Evolutionary conservation across 1,139 yeast species (phyloP).

Genomic region (Pichia norvegensis): DNA sequence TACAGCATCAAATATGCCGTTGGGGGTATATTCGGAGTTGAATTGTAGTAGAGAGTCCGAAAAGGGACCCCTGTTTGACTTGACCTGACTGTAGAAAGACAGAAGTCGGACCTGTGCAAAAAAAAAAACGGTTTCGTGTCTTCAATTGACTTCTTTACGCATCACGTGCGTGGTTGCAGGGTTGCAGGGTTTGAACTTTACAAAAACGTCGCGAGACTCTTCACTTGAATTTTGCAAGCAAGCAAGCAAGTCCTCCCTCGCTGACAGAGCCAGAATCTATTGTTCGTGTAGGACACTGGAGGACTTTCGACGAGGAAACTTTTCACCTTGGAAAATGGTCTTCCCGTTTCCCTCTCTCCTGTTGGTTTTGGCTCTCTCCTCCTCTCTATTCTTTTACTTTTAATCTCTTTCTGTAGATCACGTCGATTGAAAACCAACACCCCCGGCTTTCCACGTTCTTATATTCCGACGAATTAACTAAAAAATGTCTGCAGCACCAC

Average conservation of each 20-base stretch:
- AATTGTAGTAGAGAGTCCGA: too few relatives aligned
- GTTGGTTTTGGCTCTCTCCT: not conserved
- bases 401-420: not conserved
- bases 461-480: constrained; percentile 53
- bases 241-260: too few relatives aligned
- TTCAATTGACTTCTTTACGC: not conserved
- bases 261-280: too few relatives aligned
- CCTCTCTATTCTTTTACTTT: not conserved
- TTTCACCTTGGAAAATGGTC: not conserved
- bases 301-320: not conserved
- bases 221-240: not conserved
- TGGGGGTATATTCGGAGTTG: too few relatives aligned
- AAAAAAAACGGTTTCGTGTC: too few relatives aligned
- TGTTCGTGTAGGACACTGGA: not conserved
- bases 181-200: not conserved
- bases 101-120: too few relatives aligned
- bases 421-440: constrained; percentile 82
- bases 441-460: constrained; percentile 84
- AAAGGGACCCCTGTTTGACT: too few relatives aligned
- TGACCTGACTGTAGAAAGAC: too few relatives aligned
- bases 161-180: not conserved
- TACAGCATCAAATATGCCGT: too few relatives aligned
- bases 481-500: constrained; percentile 53
- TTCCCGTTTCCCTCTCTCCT: not conserved
- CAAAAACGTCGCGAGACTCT: not conserved